Conservation (phyloP, 202 grass and related monocot genomes). For the Setaria italica region DNA sequence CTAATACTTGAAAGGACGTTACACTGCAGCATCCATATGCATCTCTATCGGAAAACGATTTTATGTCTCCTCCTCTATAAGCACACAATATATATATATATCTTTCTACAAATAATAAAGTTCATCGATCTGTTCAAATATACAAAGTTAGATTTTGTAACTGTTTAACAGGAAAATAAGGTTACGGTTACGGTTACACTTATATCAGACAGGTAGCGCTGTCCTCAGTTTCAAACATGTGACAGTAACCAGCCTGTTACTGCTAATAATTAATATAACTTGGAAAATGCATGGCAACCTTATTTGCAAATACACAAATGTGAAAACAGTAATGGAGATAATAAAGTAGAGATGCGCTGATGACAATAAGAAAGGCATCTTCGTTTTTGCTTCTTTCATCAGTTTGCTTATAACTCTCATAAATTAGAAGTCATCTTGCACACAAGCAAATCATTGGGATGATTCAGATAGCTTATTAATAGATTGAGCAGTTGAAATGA, state of each 20-base stretch:
- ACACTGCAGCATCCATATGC: slow-evolving; percentile 13
- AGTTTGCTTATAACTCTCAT: neutral
- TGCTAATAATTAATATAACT: neutral
- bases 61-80: neutral
- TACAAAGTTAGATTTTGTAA: neutral
- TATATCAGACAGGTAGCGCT: no score
- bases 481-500: neutral
- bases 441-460: neutral
- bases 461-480: neutral
- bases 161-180: neutral
- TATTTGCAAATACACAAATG: neutral
- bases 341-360: neutral
- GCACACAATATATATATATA: neutral
- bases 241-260: neutral
- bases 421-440: neutral
- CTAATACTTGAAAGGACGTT: slow-evolving; percentile 33
- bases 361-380: neutral
- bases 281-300: neutral
- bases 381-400: neutral
- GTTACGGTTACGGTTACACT: neutral
- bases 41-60: neutral
- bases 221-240: neutral
- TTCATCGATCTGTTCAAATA: neutral
- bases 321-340: neutral
- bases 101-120: neutral